Percentiles rank a stretch among this genome's conserved stretches.
Conservation (phyloP, 345 rosid species). For the Populus euphratica region DNA sequence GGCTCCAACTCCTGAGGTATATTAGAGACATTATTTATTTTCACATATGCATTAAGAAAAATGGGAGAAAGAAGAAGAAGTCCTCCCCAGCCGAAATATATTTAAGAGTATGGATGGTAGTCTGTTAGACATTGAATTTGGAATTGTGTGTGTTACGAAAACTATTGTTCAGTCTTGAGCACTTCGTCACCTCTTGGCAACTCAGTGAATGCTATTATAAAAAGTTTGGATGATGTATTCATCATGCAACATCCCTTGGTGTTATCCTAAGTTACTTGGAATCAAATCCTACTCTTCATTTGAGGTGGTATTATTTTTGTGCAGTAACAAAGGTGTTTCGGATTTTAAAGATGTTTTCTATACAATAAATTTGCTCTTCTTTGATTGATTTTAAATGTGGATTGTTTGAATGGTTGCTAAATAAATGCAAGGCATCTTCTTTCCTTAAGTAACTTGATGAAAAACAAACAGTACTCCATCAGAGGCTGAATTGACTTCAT, state of each 20-base stretch:
- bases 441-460: not conserved
- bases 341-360: not conserved
- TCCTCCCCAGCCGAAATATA: not conserved
- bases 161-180: not conserved
- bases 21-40: not conserved
- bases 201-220: not conserved
- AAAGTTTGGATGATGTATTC: not conserved
- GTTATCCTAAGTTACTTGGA: not conserved
- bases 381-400: not conserved
- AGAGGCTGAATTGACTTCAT: not conserved
- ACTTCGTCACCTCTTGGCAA: not conserved
- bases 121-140: not conserved
- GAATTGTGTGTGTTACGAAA: not conserved
- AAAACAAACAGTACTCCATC: not conserved
- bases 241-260: not conserved
- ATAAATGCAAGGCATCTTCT: not conserved
- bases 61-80: not conserved
- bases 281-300: not conserved
- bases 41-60: not conserved
- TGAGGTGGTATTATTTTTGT: not conserved
- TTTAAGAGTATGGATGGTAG: not conserved
- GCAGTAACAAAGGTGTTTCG: not conserved
- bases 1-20: slow-evolving; percentile 86
- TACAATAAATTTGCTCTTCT: not conserved
- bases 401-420: not conserved